Conservation (phyloP, 1,284 basidiomycete species). For the Apiotrichum sp. region DNA sequence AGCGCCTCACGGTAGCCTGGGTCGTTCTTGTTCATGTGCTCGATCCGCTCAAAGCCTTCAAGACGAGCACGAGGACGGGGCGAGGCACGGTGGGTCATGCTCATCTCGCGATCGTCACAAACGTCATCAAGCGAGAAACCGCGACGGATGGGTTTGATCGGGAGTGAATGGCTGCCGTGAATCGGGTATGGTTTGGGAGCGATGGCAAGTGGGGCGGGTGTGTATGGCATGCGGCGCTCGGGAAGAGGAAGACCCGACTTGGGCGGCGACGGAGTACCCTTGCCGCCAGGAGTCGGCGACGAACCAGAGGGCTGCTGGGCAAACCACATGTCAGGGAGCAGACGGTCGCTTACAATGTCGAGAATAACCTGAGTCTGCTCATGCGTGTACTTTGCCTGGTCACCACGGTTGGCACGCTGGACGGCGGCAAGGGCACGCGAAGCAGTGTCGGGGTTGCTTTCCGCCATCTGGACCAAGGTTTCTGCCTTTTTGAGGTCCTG, state of each 20-base stretch:
- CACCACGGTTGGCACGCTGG: constrained; percentile 17
- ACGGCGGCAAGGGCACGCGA: constrained; percentile 17
- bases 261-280: constrained; percentile 2
- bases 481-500: constrained; percentile 22
- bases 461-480: constrained; percentile 15
- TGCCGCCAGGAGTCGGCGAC: constrained; percentile 13
- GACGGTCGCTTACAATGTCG: constrained; percentile 20
- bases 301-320: constrained; percentile 17
- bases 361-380: constrained; percentile 19
- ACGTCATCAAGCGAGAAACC: constrained; percentile 21
- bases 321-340: constrained; percentile 18
- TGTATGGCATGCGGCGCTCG: constrained; percentile 8
- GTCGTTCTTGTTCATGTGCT: constrained; percentile 21
- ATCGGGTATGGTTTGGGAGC: constrained; percentile 13
- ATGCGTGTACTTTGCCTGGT: constrained; percentile 14
- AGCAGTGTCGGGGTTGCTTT: constrained; percentile 20
- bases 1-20: constrained; percentile 20
- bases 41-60: constrained; percentile 7
- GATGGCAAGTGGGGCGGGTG: constrained; percentile 11
- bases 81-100: constrained; percentile 18
- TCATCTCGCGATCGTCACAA: constrained; percentile 19
- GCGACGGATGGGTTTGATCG: constrained; percentile 16
- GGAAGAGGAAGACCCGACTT: constrained; percentile 1
- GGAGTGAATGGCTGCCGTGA: constrained; percentile 2
- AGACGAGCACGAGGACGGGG: constrained; percentile 11